Evolutionary conservation across 768 basidiomycete genomes (phyloP).

Genomic region (Asterophora lycoperdoides): DNA sequence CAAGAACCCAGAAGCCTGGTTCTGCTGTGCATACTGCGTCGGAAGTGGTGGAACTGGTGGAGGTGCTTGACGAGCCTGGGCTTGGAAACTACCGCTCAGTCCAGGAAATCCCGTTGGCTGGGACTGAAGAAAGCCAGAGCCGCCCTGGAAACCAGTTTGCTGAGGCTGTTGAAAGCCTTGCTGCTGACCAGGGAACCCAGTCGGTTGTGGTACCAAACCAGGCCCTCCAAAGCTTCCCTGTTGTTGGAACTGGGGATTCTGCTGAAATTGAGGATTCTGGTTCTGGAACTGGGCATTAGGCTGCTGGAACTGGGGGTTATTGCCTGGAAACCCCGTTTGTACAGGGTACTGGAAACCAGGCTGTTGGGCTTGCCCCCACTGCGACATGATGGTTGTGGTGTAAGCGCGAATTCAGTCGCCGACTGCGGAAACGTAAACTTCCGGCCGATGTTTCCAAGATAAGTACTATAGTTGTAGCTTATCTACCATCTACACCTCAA

Average conservation of each 20-base stretch:
- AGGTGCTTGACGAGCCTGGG: constrained; percentile 41
- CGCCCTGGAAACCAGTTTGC: constrained; percentile 48
- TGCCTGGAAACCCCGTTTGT: constrained; percentile 60
- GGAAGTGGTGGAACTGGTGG: constrained; percentile 68
- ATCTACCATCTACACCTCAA: no score
- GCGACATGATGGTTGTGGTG: constrained; percentile 53
- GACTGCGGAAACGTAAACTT: constrained; percentile 19
- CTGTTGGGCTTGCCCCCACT: constrained; percentile 71
- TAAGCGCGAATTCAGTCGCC: constrained; percentile 20
- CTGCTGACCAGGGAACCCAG: constrained; percentile 47
- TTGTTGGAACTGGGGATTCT: constrained; percentile 22
- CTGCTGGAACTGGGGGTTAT: constrained; percentile 31
- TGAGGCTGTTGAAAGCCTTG: constrained; percentile 56
- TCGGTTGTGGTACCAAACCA: constrained; percentile 57
- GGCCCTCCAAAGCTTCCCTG: constrained; percentile 33
- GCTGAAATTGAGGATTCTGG: constrained; percentile 24
- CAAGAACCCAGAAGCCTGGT: constrained; percentile 38
- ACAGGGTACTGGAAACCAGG: constrained; percentile 69
- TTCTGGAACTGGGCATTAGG: constrained; percentile 30
- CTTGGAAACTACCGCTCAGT: constrained; percentile 33
- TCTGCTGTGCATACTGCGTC: constrained; percentile 53
- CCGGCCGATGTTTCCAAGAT: no score
- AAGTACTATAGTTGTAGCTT: no score
- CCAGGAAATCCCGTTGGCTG: constrained; percentile 53
- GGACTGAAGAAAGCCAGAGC: constrained; percentile 40